Base-by-base conservation (phyloP, 2,329 filamentous ascomycete species). In the Colletotrichum brevisporum region DNA sequence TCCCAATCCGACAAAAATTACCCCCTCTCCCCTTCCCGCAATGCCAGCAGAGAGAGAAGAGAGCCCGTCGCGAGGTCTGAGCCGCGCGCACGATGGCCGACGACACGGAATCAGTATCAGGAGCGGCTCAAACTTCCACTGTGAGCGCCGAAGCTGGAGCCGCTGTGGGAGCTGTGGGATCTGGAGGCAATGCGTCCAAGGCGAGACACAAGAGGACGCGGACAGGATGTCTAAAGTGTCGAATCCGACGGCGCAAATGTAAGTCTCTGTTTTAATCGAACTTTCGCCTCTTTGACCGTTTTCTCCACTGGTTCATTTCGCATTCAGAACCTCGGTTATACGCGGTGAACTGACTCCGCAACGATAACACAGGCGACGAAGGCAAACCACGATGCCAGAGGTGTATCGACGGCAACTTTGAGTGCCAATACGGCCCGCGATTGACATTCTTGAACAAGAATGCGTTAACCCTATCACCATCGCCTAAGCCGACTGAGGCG, bases 391-490 rank as follows among this genome's bases (percentile, higher is more conserved):
- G 75, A 3, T 88, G 86, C 51, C 81, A 80, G 51, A 83, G 85
- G 70, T 88, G 86, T 67, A 74, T 80, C 16, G 77, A 79, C 1
- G 82, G 84, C 41, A 80, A 80, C 9, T 81, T 85, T 36, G 79
- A 83, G 50, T 88, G 85, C 74, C 79, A 81, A 43, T 87, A 87
- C 72, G 83, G 83, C 12, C 79, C 82, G 3, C 77, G 81, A 18
- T 76, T 86, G 48, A 84, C 82, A 0, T 86, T 87, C 71, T 73
- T 86, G 2, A 78, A 81, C 8, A 85, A 85, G 73, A 86, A 86
- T 71, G 81, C 81, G 5, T 79, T 81, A 53, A 85, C 84, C 0
- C 76, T 81, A 1, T 73, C 69, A 24, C 62, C 71, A 10, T 52
- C 67, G 48, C 45, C 63, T 9, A 50, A 47, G 15, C 16, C 50